These are phyloP conservation scores for Ogataea polymorpha DNA, from an alignment of 805 yeast genomes.

Conservation along the genomic window DNA sequence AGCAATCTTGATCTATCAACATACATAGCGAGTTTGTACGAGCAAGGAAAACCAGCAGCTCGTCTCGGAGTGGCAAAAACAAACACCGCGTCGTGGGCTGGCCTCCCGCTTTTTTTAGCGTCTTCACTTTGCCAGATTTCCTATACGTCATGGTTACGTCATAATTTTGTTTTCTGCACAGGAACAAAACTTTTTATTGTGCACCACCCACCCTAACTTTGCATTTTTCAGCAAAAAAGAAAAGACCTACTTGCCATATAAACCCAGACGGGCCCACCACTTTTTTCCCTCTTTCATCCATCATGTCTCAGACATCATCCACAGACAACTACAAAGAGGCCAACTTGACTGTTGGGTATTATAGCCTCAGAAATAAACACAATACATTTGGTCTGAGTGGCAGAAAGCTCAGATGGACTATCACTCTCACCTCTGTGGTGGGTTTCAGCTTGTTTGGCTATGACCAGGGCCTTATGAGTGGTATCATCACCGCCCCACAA, in stretches of 20 bases:
- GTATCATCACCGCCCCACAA: conserved; percentile 57
- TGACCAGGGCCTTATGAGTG: conserved; percentile 78
- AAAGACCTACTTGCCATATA: conserved; percentile 1
- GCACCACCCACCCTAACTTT: conserved; percentile 1
- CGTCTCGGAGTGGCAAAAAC: no score
- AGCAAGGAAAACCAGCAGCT: neutral
- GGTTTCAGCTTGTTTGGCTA: conserved; percentile 74
- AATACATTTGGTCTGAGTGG: conserved; percentile 59
- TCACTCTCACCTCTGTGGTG: conserved; percentile 58
- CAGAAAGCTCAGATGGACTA: conserved; percentile 42
- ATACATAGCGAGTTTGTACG: neutral
- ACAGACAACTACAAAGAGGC: neutral
- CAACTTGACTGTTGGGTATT: conserved; percentile 5
- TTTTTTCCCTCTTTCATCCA: neutral
- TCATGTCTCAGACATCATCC: conserved; percentile 3
- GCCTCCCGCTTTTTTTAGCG: neutral
- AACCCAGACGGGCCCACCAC: neutral
- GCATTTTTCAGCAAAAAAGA: neutral
- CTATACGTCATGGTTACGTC: conserved; percentile 11
- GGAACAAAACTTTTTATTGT: conserved; percentile 3
- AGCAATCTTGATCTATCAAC: neutral
- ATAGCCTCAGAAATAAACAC: conserved; percentile 20
- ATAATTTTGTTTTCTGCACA: conserved; percentile 2
- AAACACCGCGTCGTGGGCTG: neutral
- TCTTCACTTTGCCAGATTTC: no score